Base-by-base conservation (phyloP, 2,329 filamentous ascomycete species). In the Colletotrichum falcatum region DNA sequence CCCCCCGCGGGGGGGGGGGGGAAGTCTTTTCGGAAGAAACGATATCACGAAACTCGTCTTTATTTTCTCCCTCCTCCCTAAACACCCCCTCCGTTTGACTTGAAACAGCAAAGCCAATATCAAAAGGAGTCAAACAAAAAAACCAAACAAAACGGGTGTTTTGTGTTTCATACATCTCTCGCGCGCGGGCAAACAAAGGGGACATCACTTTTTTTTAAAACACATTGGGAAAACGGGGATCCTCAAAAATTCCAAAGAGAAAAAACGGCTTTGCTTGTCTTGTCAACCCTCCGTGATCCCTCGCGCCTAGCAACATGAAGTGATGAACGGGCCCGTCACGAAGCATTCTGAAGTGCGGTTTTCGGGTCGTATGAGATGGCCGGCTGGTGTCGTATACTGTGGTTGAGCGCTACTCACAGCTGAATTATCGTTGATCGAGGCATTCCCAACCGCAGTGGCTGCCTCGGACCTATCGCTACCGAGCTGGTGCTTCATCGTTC, bases 61-160 rank as follows among this genome's bases (percentile, higher is more conserved):
- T 67, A 51, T 33, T 20, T 42, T 58, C 51, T 33, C 56, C 46
- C 46, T 42, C 46, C 26, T 48, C 18, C 14, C 33, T 49, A 37
- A 49, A 44, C 18, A 18, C 14, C 39, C 44, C 55, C 55, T 28
- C 49, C 44, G 64, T 59, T 70, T 70, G 64, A 66, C 65, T 70
- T 46, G 55, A 49, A 49, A 48, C n/a, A 63, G 63, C 67, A 65
- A 70, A 70, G 51, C 59, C 63, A 65, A 66, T 55, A 64, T 67
- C 61, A 61, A 70, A 62, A 76, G 73, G 70, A 76, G 54, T 62
- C 64, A 64, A 54, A 51, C 69, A 54, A 63, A 54, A 63, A 59
- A 59, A 51, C 44, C 59, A 51, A 28, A 70, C 44, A 48, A 61
- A 23, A 44, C 56, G 61, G 60, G 51, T 61, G 62, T 66, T 39